Conservation (phyloP, 1,284 basidiomycete genomes). For the Irpex sp. region DNA sequence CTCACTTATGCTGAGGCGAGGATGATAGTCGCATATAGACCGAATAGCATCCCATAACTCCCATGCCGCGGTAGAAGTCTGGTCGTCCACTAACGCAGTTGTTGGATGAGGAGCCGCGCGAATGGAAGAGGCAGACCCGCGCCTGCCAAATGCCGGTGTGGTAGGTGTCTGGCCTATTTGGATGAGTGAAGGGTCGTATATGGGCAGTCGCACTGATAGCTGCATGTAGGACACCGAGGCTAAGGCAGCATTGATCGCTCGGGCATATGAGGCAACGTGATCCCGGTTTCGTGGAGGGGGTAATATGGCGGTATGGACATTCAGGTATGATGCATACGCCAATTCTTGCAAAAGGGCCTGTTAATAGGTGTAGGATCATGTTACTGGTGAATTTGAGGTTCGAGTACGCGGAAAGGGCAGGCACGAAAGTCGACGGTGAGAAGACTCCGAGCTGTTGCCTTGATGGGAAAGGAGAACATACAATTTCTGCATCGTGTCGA, state of each 20-base stretch:
- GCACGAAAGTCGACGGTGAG: neutral
- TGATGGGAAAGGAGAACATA: slow-evolving; percentile 36
- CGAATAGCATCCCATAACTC: slow-evolving; percentile 98
- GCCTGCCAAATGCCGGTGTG: slow-evolving; percentile 21
- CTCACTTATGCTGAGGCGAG: slow-evolving; percentile 79
- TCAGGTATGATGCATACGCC: slow-evolving; percentile 90
- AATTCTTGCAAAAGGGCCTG: slow-evolving; percentile 94
- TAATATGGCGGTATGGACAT: slow-evolving; percentile 80
- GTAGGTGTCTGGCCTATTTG: slow-evolving; percentile 30
- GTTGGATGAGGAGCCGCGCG: neutral
- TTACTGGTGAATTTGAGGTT: neutral
- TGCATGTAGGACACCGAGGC: slow-evolving; percentile 67
- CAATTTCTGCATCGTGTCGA: slow-evolving; percentile 93
- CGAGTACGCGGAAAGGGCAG: neutral
- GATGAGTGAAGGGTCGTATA: slow-evolving; percentile 71
- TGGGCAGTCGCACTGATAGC: slow-evolving; percentile 79
- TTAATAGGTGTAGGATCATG: neutral
- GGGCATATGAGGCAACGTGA: slow-evolving; percentile 88
- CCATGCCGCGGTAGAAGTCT: slow-evolving; percentile 85
- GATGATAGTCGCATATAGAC: slow-evolving; percentile 84
- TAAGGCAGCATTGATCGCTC: slow-evolving; percentile 81
- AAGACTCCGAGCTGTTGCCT: neutral
- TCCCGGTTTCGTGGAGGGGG: slow-evolving; percentile 88
- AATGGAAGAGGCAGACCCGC: neutral
- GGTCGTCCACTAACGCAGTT: slow-evolving; percentile 12